Evolutionary conservation across 805 yeast species (phyloP), one percentile per base, ranked within the genome.

Genomic region (Schwanniomyces occidentalis): DNA sequence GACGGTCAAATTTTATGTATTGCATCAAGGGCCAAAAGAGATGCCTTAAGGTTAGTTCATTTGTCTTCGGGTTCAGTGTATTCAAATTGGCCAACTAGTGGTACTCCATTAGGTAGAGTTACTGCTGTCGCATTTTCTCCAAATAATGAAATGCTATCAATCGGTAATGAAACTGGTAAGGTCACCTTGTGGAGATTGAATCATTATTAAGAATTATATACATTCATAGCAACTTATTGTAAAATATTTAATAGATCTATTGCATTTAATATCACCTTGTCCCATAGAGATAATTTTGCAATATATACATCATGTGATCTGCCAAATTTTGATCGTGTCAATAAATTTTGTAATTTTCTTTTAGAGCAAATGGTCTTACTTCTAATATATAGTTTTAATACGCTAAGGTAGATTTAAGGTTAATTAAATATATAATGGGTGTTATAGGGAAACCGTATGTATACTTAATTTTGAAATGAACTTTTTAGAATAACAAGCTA

Each of bases 41-140:
- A 93, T 59, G 86, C 96, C 3, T 68, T 93, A 41, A 76, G 90
- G 51, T 58, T 93, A 44, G 90, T 88, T 8, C 98, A 93, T 56
- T 62, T 91, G 38, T 96, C 97, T 15, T 75, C 85, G 16, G 87
- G 91, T 45, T 76, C 86, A 13, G 95, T 87, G 5, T 93, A 81
- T 63, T 72, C 81, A 31, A 93, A 93, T 67, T 93, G 99, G 99
- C 99, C 99, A 12, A 93, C 98, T 2, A 81, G 91, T 34, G 89
- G 89, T 5, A 91, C 99, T 1, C 98, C 99, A 8, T 73, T 93
- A 46, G 99, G 99, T n/a, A 80, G 83, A 46, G 96, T 93, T 21
- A 86, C 96, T 0, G 62, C 81, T 12, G 82, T 80, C 2, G 76
- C 79, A 10, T 91, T 91, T 60, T 80, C 95, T 27, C 88, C 93